phyloP scores from a whole-genome alignment of 805 yeast genomes.

The Ogataea nakhonphanomensis region DNA sequence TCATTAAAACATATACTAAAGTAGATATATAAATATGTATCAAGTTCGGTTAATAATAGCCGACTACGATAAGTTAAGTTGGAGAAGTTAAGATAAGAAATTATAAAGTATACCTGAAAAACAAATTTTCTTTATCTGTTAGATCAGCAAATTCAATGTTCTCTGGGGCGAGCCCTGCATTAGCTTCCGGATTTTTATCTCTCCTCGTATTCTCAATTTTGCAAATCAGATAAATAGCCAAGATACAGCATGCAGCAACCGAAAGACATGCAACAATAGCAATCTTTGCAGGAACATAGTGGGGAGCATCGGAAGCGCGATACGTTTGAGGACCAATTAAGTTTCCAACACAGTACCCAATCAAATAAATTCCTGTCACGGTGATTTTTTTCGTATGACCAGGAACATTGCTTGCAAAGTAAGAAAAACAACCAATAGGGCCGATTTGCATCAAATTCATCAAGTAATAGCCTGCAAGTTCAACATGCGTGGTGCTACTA shows the following conservation, averaged over 20 bases:
- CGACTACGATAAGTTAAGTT: not conserved
- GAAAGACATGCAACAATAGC: constrained; percentile 49
- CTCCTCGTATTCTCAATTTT: constrained; percentile 41
- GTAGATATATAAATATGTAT: too few relatives aligned
- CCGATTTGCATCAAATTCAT: constrained; percentile 15
- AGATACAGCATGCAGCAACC: constrained; percentile 6
- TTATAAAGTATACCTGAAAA: constrained; percentile 43
- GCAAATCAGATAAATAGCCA: constrained; percentile 21
- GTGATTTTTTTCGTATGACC: constrained; percentile 70
- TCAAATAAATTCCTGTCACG: constrained; percentile 50
- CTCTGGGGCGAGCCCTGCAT: constrained; percentile 13
- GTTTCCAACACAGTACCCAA: constrained; percentile 64
- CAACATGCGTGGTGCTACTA: constrained; percentile 13
- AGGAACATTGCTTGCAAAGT: constrained; percentile 40
- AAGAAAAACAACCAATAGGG: constrained; percentile 24
- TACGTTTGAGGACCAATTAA: constrained; percentile 74
- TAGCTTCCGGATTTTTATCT: constrained; percentile 33
- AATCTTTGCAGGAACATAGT: constrained; percentile 20
- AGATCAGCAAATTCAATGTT: constrained; percentile 34
- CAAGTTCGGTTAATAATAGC: too few relatives aligned
- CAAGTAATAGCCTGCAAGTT: constrained; percentile 29
- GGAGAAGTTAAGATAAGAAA: not conserved
- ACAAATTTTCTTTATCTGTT: constrained; percentile 50
- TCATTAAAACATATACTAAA: too few relatives aligned
- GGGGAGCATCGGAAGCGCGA: constrained; percentile 50